Conservation (phyloP, 2,329 filamentous ascomycete genomes). For the Botryosphaeria dothidea region DNA sequence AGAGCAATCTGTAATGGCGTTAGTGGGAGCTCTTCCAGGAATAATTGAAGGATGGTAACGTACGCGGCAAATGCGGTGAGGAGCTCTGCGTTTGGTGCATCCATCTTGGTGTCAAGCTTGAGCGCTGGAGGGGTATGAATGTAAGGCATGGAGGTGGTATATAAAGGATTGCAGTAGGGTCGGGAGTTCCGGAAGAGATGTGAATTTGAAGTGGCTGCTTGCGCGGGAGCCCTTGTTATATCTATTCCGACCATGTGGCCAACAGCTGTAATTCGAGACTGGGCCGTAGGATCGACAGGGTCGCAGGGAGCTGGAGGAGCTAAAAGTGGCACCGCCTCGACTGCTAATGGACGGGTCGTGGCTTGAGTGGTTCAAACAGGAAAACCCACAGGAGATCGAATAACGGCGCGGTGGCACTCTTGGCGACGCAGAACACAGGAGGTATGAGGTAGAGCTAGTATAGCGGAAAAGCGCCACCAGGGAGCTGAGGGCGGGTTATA, state of each 20-base stretch:
- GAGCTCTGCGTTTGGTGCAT: conserved; percentile 45
- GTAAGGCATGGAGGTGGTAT: neutral
- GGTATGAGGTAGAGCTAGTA: neutral
- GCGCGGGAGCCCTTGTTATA: conserved; percentile 9
- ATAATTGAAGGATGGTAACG: conserved; percentile 26
- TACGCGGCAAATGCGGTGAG: conserved; percentile 51
- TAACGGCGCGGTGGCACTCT: conserved; percentile 16
- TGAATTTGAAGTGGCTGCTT: neutral
- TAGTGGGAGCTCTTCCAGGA: conserved; percentile 26
- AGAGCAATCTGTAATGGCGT: conserved; percentile 32
- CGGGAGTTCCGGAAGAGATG: neutral
- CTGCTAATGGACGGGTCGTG: neutral
- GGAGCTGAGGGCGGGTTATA: neutral
- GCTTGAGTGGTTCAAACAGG: conserved; percentile 1
- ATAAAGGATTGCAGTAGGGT: neutral
- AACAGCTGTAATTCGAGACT: conserved; percentile 7
- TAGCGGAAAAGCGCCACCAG: neutral
- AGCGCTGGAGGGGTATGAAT: neutral
- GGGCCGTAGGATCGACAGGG: conserved; percentile 18
- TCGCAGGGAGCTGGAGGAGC: conserved; percentile 7
- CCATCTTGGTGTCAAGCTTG: conserved; percentile 29
- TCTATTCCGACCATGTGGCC: conserved; percentile 11
- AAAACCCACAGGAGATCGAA: neutral
- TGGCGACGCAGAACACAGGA: conserved; percentile 13
- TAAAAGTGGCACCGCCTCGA: conserved; percentile 11